These are phyloP conservation scores for Fonsecaea multimorphosa DNA, from an alignment of 2,329 filamentous ascomycete genomes.

Conservation along the genomic window DNA sequence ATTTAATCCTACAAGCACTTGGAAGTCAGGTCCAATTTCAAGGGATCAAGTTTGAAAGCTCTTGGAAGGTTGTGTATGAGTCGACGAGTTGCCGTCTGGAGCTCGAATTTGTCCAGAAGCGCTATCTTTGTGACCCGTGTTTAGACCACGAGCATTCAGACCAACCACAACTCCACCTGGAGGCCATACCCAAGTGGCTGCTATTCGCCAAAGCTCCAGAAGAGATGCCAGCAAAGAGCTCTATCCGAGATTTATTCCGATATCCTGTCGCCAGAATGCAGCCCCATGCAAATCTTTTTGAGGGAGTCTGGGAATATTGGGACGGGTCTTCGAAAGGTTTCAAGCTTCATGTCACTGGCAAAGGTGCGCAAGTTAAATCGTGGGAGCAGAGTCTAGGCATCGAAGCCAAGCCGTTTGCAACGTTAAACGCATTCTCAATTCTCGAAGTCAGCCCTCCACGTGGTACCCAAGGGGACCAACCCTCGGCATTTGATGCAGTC, in stretches of 20 bases:
- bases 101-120: slow-evolving; percentile 25
- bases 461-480: background rate
- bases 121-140: slow-evolving; percentile 5
- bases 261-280: slow-evolving; percentile 58
- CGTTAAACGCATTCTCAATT: slow-evolving; percentile 43
- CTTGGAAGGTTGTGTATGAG: slow-evolving; percentile 53
- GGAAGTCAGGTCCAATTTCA: slow-evolving; percentile 45
- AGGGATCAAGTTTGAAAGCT: slow-evolving; percentile 43
- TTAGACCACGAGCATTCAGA: background rate
- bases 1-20: slow-evolving; percentile 40
- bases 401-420: slow-evolving; percentile 45
- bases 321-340: slow-evolving; percentile 43
- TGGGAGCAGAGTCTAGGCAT: slow-evolving; percentile 52
- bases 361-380: slow-evolving; percentile 44
- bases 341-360: slow-evolving; percentile 47
- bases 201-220: slow-evolving; percentile 55
- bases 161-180: slow-evolving; percentile 27
- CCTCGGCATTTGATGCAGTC: slow-evolving; percentile 3
- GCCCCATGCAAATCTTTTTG: slow-evolving; percentile 44
- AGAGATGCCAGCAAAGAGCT: slow-evolving; percentile 47
- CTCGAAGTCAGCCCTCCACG: slow-evolving; percentile 22
- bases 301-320: slow-evolving; percentile 55
- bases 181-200: slow-evolving; percentile 51
- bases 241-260: slow-evolving; percentile 51
- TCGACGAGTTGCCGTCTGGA: slow-evolving; percentile 27